These are phyloP conservation scores for Geosmithia putterillii DNA, from an alignment of 2,329 filamentous ascomycete species.

Conservation along the genomic window DNA sequence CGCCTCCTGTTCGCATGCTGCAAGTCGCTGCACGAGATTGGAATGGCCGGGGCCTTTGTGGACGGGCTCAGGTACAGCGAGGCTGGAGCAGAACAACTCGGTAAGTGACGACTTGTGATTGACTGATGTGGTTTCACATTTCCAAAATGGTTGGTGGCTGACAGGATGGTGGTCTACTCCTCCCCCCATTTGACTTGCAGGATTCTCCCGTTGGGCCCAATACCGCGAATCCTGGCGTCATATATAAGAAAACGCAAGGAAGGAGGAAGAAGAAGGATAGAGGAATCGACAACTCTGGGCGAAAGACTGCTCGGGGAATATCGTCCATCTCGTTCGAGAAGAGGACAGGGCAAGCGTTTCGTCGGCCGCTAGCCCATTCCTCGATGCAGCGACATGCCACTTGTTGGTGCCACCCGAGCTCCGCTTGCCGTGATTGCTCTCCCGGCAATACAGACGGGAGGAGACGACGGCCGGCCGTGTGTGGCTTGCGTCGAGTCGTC, in stretches of 20 bases:
- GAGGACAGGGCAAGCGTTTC: neutral
- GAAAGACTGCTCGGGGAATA: too few species aligned
- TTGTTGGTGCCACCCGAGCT: too few species aligned
- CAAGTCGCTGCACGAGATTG: slow-evolving; percentile 29
- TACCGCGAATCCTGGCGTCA: slow-evolving; percentile 44
- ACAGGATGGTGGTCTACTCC: neutral
- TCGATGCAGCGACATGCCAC: too few species aligned
- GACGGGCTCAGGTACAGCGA: slow-evolving; percentile 40
- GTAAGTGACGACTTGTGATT: slow-evolving; percentile 21
- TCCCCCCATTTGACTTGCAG: too few species aligned
- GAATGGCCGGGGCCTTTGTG: slow-evolving; percentile 41
- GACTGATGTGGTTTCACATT: neutral
- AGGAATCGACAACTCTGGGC: neutral
- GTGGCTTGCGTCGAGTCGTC: too few species aligned
- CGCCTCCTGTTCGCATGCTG: slow-evolving; percentile 41
- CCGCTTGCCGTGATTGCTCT: too few species aligned
- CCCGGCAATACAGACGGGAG: too few species aligned
- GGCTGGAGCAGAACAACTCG: slow-evolving; percentile 36
- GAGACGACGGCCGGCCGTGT: too few species aligned
- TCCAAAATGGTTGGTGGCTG: slow-evolving; percentile 1
- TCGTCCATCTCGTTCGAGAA: neutral
- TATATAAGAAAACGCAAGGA: slow-evolving; percentile 11
- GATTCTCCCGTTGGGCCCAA: slow-evolving; percentile 45
- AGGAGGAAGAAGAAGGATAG: neutral
- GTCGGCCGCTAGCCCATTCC: too few species aligned